Evolutionary conservation across 257 asterid species (phyloP), one percentile per base, ranked within the genome.

Genomic region (Primulina huaijiensis): DNA sequence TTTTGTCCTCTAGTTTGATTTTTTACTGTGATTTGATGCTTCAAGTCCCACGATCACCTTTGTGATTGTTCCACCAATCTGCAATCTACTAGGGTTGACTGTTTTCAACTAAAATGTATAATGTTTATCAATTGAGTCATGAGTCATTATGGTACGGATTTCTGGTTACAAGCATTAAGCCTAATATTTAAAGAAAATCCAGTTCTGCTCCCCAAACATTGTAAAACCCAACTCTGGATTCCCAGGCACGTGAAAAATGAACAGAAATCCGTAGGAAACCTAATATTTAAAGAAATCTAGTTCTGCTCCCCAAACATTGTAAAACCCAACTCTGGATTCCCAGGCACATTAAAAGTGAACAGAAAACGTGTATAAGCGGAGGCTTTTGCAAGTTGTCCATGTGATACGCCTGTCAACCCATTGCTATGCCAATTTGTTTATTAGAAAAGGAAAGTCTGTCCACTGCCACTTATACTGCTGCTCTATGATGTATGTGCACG

Each of bases 51-150:
- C 30, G 11, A 58, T 56, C 37, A 40, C 43, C 14, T 20, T 35
- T 58, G 68, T 61, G 60, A 58, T 40, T 65, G 23, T 64, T 52
- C 31, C 64, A 30, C 67, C 27, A 14, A 21, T 25, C 23, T 64
- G 6, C 17, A 29, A 55, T 25, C 27, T 16, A 53, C 57, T 12
- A 30, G 3, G n/a, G 55, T 17, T 35, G 21, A 20, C 16, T 29
- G 52, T 30, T 27, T 30, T 33, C 37, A 43, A 11, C 55, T 43
- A 31, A 62, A 72, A 23, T 17, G 56, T 52, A 68, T 33, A 27
- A 43, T 60, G 25, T 21, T 21, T 53, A 27, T 11, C 37, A n/a
- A 35, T 64, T n/a, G 16, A 17, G 40, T 65, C n/a, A 12, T 20
- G 20, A 2, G 66, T 16, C 21, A 9, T 46, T 20, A 14, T 50